Base-by-base conservation (phyloP, 2,329 filamentous ascomycete genomes). In the Aspergillus sp. region DNA sequence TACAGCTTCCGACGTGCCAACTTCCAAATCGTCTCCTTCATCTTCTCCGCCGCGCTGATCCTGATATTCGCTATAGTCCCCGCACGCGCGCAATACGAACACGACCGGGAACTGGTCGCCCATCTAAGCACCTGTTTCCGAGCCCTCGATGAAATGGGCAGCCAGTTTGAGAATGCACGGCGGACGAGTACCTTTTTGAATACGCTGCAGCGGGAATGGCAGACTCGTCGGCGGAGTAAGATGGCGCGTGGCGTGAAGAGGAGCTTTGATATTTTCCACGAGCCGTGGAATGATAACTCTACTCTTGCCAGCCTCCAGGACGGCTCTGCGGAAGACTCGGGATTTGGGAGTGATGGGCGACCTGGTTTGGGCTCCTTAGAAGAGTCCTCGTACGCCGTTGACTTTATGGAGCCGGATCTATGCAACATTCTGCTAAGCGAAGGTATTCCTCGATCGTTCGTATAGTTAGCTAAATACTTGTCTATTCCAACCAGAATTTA, bases 11-110 rank as follows among this genome's bases (percentile, higher is more conserved):
- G 50, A 4, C 38, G 42, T 1, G 51, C 51, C 12, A 51, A 51
- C 10, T 41, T 49, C 10, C 41, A 53, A 33, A 48, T 46, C 30
- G 48, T 53, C 13, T 51, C 46, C 8, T 49, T 53, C n/a, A 49
- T 48, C 9, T 53, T 46, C 13, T 51, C 49, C 2, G 50, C 50
- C 27, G 43, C 47, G 5, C 44, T 53, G 2, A 36, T 51, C 2
- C 49, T 53, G 9, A 46, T 51, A 10, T 53, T 53, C 33, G 49
- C 50, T 5, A 40, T 44, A 7, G 45, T 50, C 3, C 39, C 40
- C 8, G 44, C 46, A 1, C 44, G 48, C 27, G 37, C 42, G 10
- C 19, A 19, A 4, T n/a, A 35, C 7, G 9, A 41, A 6, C 37
- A 42, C 6, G 12, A 40, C 9, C 33, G 34, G 5, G 37, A 52